A percentile compares a stretch with the other conserved stretches of the same genome.
phyloP scores from a whole-genome alignment of 331 rosid species.

The Pyrus hybrid region DNA sequence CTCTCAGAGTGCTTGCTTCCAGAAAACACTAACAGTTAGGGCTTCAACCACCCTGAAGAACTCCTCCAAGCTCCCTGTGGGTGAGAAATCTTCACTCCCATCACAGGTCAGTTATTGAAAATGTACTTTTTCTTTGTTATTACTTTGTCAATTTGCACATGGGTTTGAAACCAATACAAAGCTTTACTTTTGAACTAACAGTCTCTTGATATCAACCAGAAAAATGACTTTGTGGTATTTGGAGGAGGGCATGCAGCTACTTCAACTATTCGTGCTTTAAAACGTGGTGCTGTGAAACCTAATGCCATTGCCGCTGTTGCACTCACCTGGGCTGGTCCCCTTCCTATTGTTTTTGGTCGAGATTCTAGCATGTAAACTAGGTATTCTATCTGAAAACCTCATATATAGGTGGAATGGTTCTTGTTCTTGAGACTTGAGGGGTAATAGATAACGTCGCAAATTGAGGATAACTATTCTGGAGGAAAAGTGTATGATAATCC shows the following conservation, averaged over 20 bases:
- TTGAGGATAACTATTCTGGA: not conserved
- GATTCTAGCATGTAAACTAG: slow-evolving; percentile 90
- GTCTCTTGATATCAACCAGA: slow-evolving; percentile 33
- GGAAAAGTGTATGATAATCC: not conserved
- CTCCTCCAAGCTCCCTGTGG: slow-evolving; percentile 55
- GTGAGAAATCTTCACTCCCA: slow-evolving; percentile 37
- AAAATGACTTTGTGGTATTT: slow-evolving; percentile 56
- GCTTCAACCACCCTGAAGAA: slow-evolving; percentile 64
- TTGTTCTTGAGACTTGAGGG: not conserved
- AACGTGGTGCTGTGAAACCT: slow-evolving; percentile 70
- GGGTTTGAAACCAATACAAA: not conserved
- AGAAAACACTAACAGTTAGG: slow-evolving; percentile 36
- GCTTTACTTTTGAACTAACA: not conserved
- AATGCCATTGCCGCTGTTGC: slow-evolving; percentile 84
- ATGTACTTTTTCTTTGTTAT: not conserved
- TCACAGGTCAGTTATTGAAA: slow-evolving; percentile 38
- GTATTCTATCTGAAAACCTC: slow-evolving; percentile 28
- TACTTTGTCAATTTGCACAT: not conserved
- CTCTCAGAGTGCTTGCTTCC: slow-evolving; percentile 22
- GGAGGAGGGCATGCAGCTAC: slow-evolving; percentile 99
- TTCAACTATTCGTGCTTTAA: slow-evolving; percentile 62
- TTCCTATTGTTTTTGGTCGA: slow-evolving; percentile 91
- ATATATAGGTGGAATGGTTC: not conserved
- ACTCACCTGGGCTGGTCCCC: slow-evolving; percentile 98
- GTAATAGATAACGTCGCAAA: not conserved